A percentile compares a stretch with the other conserved stretches of the same genome.
Conservation (phyloP, 1,284 basidiomycete species). For the Trametes sp. region DNA sequence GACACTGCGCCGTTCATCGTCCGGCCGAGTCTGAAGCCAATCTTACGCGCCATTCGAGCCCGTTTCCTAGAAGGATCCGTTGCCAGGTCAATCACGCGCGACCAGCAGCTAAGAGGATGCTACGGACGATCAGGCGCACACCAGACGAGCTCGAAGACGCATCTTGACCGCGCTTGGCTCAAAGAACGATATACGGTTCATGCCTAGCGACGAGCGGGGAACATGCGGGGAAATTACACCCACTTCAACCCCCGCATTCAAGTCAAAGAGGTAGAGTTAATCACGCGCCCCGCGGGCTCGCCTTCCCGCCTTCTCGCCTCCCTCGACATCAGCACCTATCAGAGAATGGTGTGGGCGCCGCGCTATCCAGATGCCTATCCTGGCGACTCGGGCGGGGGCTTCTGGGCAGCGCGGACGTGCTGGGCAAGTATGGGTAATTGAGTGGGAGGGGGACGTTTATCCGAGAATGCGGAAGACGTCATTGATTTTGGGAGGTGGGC, state of each 20-base stretch:
- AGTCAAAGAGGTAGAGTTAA: neutral
- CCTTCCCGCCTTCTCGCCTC: conserved; percentile 4
- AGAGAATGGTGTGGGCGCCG: neutral
- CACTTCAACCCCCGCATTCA: neutral
- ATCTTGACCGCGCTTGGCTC: neutral
- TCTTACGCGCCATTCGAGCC: neutral
- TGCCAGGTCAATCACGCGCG: no score
- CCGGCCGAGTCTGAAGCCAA: neutral
- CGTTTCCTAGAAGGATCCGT: no score
- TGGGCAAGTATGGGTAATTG: neutral
- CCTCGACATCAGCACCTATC: conserved; percentile 7
- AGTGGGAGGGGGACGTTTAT: neutral
- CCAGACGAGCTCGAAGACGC: neutral
- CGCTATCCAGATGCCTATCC: conserved; percentile 14
- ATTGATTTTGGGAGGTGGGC: neutral
- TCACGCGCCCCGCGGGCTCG: conserved; percentile 4
- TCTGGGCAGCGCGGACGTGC: neutral
- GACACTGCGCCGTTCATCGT: neutral
- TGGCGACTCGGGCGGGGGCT: neutral
- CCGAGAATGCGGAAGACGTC: conserved; percentile 2
- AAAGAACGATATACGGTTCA: no score
- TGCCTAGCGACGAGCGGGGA: neutral
- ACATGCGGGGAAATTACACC: conserved; percentile 4
- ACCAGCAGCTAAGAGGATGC: no score
- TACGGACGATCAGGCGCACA: neutral